These are phyloP conservation scores for Hortiboletus campestris DNA, from an alignment of 768 basidiomycete species.

Conservation along the genomic window DNA sequence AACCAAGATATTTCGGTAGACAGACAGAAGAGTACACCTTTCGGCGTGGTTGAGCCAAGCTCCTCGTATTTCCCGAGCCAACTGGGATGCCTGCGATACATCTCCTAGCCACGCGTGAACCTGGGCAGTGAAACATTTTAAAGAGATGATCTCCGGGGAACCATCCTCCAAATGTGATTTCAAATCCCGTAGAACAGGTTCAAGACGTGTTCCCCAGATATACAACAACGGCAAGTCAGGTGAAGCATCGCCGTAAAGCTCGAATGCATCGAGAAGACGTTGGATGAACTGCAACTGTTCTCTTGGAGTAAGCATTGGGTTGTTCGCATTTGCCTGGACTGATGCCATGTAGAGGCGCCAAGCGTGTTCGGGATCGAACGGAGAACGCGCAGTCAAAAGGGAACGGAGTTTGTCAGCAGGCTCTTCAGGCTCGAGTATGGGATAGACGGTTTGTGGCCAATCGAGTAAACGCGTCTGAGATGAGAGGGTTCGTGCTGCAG, in stretches of 20 bases:
- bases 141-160: slow-evolving; percentile 18
- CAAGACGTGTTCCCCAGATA: slow-evolving; percentile 39
- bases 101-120: slow-evolving; percentile 38
- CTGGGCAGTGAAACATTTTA: slow-evolving; percentile 33
- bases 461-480: slow-evolving; percentile 12
- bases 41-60: slow-evolving; percentile 20
- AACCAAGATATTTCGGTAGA: slow-evolving; percentile 39
- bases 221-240: slow-evolving; percentile 24
- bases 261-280: slow-evolving; percentile 15
- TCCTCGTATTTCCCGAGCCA: slow-evolving; percentile 26
- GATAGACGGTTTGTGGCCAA: not conserved
- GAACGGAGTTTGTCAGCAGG: slow-evolving; percentile 16
- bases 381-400: slow-evolving; percentile 13
- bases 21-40: slow-evolving; percentile 22
- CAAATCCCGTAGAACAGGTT: slow-evolving; percentile 31
- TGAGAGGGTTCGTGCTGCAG: slow-evolving; percentile 17
- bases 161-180: slow-evolving; percentile 20
- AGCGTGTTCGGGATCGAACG: slow-evolving; percentile 38
- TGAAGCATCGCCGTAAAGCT: slow-evolving; percentile 12
- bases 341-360: slow-evolving; percentile 39
- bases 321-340: slow-evolving; percentile 6
- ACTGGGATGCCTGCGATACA: slow-evolving; percentile 32
- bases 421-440: slow-evolving; percentile 4
- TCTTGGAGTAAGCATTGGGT: slow-evolving; percentile 15
- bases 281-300: slow-evolving; percentile 31